A percentile compares a stretch with the other conserved stretches of the same genome.
Evolutionary conservation across 805 yeast genomes (phyloP).

Genomic region (Zygoascus bituminiphila): DNA sequence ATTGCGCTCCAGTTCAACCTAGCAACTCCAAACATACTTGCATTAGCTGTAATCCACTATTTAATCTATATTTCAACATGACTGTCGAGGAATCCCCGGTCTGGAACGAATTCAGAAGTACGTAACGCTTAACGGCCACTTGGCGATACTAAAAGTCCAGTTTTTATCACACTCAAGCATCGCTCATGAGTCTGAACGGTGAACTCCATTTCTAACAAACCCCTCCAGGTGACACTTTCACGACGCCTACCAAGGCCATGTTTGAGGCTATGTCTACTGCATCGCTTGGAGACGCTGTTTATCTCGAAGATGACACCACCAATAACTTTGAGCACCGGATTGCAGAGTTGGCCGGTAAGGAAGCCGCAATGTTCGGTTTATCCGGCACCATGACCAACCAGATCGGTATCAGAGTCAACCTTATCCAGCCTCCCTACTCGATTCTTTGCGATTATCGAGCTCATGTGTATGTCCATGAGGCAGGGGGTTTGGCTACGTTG

Average conservation of each 20-base stretch:
- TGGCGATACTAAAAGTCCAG: no score
- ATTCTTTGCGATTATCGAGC: slow-evolving; percentile 79
- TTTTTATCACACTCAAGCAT: no score
- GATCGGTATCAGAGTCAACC: slow-evolving; percentile 66
- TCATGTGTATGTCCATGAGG: slow-evolving; percentile 77
- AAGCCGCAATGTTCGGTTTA: slow-evolving; percentile 72
- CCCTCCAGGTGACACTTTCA: slow-evolving; percentile 74
- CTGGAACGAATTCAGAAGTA: slow-evolving; percentile 1
- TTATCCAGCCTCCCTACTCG: slow-evolving; percentile 78
- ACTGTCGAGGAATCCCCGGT: background rate
- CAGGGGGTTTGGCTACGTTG: slow-evolving; percentile 83
- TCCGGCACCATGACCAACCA: slow-evolving; percentile 92
- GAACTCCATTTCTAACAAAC: no score
- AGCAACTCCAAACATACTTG: no score
- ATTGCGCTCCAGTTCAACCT: no score
- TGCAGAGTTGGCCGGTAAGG: slow-evolving; percentile 65
- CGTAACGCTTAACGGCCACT: no score
- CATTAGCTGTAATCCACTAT: no score
- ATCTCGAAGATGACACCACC: slow-evolving; percentile 72
- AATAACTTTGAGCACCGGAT: slow-evolving; percentile 53
- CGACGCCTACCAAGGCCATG: slow-evolving; percentile 76
- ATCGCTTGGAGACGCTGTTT: slow-evolving; percentile 81
- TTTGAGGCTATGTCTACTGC: slow-evolving; percentile 47
- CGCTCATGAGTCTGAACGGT: no score
- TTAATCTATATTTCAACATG: no score